Evolutionary conservation across 2,329 filamentous ascomycete species (phyloP).

Genomic region (Boeremia lycopersici): DNA sequence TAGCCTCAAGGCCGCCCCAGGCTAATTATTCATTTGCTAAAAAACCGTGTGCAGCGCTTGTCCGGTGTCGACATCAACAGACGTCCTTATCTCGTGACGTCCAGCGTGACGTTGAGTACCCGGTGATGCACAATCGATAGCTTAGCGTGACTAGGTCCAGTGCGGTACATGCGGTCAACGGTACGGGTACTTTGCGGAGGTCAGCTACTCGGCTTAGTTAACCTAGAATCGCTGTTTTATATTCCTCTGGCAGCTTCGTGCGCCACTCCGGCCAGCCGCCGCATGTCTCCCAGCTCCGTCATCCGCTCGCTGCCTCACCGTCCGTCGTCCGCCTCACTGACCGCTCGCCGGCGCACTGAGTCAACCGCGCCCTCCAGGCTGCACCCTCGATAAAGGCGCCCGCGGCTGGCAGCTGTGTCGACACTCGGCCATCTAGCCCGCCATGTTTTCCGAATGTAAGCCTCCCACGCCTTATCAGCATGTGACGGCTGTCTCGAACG

Average conservation of each 20-base stretch:
- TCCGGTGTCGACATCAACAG: not conserved
- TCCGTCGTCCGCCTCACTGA: constrained; percentile 36
- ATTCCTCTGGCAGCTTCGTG: constrained; percentile 1
- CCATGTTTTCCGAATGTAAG: constrained; percentile 92
- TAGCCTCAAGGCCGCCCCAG: too few species aligned
- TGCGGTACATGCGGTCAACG: constrained; percentile 1
- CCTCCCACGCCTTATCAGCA: constrained; percentile 42
- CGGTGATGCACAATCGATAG: constrained; percentile 27
- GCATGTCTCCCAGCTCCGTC: constrained; percentile 42
- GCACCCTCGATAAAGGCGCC: constrained; percentile 28
- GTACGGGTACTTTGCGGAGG: constrained; percentile 4
- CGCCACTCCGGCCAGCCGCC: constrained; percentile 23
- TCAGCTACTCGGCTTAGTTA: constrained; percentile 13
- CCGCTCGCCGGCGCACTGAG: constrained; percentile 33
- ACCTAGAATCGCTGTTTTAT: not conserved
- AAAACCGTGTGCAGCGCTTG: not conserved
- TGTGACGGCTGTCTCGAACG: constrained; percentile 41
- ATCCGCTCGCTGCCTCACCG: constrained; percentile 35
- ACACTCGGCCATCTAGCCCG: constrained; percentile 23
- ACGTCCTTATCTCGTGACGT: constrained; percentile 5
- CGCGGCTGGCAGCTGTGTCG: constrained; percentile 23
- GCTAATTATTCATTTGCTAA: too few species aligned
- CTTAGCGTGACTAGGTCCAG: constrained; percentile 9
- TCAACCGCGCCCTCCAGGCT: constrained; percentile 28
- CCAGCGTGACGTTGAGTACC: constrained; percentile 12